A percentile compares a stretch with the other conserved stretches of the same genome.
These are phyloP conservation scores for Fragaria vesca DNA, from an alignment of 306 rosid species.

Conservation along the genomic window DNA sequence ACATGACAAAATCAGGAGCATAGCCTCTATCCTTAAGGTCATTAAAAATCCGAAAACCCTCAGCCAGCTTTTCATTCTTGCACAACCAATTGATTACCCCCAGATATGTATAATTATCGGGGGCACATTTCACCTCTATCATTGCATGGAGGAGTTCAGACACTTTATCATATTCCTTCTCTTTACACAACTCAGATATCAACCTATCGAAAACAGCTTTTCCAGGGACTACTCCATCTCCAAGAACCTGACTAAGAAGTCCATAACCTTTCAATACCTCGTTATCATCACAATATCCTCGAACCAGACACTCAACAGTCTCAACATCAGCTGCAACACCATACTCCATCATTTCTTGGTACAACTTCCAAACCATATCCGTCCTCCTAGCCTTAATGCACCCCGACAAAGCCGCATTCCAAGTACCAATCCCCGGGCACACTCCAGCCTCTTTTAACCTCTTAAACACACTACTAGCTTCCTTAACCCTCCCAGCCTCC, in stretches of 20 bases:
- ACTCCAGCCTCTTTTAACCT: conserved; percentile 42
- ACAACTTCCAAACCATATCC: conserved; percentile 65
- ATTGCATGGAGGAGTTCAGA: conserved; percentile 70
- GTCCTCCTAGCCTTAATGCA: conserved; percentile 55
- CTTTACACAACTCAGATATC: conserved; percentile 52
- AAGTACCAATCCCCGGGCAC: conserved; percentile 48
- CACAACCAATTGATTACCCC: conserved; percentile 58
- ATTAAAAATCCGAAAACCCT: conserved; percentile 55
- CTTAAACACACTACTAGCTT: conserved; percentile 46
- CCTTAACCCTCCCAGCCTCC: conserved; percentile 52
- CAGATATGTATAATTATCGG: conserved; percentile 53
- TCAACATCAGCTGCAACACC: conserved; percentile 45
- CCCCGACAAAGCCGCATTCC: conserved; percentile 52
- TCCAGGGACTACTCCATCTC: conserved; percentile 49
- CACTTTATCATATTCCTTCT: conserved; percentile 38
- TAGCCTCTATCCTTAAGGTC: conserved; percentile 82
- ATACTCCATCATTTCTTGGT: conserved; percentile 52
- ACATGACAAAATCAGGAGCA: conserved; percentile 64
- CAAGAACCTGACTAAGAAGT: conserved; percentile 59
- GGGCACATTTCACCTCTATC: conserved; percentile 48
- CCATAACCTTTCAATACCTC: conserved; percentile 49
- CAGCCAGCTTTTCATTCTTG: conserved; percentile 36
- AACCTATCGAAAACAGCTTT: conserved; percentile 50
- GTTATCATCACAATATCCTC: conserved; percentile 53
- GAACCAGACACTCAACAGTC: conserved; percentile 59